A percentile compares a stretch with the other conserved stretches of the same genome.
phyloP scores from a whole-genome alignment of 306 rosid species.

The Oxytropis ochrocephala region DNA sequence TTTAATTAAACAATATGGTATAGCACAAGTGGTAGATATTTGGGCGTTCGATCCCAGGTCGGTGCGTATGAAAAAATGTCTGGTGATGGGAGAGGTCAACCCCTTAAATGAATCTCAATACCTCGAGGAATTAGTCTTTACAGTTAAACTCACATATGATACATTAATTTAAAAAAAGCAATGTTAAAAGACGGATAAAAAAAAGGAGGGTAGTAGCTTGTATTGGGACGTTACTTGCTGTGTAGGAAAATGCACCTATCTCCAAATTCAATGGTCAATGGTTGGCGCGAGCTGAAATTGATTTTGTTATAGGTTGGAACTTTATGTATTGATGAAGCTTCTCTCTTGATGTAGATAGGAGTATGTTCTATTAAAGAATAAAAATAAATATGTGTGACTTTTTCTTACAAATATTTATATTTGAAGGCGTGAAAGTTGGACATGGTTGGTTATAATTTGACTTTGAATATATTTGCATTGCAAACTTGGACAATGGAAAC shows the following conservation, averaged over 20 bases:
- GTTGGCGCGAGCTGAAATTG: background rate
- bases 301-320: background rate
- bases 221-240: background rate
- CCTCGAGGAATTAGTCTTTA: too few species aligned
- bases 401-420: background rate
- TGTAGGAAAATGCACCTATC: background rate
- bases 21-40: too few species aligned
- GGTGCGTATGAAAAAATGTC: too few species aligned
- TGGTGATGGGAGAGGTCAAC: too few species aligned
- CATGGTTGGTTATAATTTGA: background rate
- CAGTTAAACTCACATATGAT: too few species aligned
- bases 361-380: background rate
- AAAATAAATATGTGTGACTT: background rate
- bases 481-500: background rate
- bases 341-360: background rate
- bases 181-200: too few species aligned
- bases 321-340: background rate
- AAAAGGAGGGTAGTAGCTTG: too few species aligned
- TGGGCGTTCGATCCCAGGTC: too few species aligned
- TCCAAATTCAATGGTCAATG: slow-evolving; percentile 3
- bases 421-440: background rate
- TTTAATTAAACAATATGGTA: too few species aligned
- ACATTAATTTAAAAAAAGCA: too few species aligned
- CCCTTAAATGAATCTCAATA: too few species aligned
- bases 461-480: background rate